phyloP scores from a whole-genome alignment of 2,329 filamentous ascomycete species.

The Botrytis paeoniae region DNA sequence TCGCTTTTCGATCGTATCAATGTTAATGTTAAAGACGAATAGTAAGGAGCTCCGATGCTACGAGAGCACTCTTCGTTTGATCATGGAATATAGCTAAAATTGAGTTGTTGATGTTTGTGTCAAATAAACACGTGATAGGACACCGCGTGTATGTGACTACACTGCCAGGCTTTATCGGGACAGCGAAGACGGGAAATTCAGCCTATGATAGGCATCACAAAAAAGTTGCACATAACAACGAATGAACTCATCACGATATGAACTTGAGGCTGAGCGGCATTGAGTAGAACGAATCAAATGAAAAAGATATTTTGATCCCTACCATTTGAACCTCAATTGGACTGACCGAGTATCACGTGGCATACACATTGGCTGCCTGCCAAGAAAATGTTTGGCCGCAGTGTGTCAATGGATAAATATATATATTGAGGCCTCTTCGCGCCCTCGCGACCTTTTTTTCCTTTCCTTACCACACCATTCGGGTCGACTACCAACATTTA shows the following conservation, averaged over 20 bases:
- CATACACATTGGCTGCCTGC: neutral
- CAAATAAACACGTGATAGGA: neutral
- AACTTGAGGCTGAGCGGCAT: conserved; percentile 6
- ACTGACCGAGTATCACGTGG: conserved; percentile 9
- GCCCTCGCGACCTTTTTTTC: conserved; percentile 24
- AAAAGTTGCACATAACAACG: neutral
- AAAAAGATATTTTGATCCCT: conserved; percentile 13
- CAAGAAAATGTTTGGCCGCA: conserved; percentile 2
- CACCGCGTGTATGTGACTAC: neutral
- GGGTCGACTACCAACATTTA: conserved; percentile 37
- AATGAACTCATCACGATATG: conserved; percentile 10
- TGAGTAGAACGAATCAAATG: conserved; percentile 6
- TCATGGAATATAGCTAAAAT: neutral
- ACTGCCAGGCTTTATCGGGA: neutral
- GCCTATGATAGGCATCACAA: neutral
- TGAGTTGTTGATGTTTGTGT: neutral
- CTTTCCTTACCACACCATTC: conserved; percentile 38
- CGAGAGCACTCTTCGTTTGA: neutral
- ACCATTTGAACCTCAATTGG: conserved; percentile 1
- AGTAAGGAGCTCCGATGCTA: neutral
- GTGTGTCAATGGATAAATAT: neutral
- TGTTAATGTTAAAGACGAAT: neutral
- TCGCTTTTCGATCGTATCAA: neutral
- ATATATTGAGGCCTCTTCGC: conserved; percentile 16
- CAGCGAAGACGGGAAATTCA: neutral